Evolutionary conservation across 495 filamentous ascomycete genomes (phyloP), one percentile per base, ranked within the genome.

Genomic region (Penicillium egyptiacum): DNA sequence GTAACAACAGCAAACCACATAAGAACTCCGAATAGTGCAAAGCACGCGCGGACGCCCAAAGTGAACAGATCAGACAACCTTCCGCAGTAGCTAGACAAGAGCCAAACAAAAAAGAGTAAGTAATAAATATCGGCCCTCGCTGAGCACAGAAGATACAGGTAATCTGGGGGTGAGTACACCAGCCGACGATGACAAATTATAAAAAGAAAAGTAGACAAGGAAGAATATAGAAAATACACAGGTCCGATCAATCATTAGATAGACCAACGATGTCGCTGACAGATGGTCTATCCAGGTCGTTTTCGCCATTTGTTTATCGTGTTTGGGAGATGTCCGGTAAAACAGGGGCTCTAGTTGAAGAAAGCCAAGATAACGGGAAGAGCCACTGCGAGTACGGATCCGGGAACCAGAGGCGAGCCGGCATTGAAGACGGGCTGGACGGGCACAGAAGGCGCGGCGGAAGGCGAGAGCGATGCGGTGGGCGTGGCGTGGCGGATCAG

Each of bases 401-500:
- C 63, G 5, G 70, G 69, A 3, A 57, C 31, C 35, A 70, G 57
- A 9, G 66, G 33, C 0, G 65, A 63, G 26, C 63, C 62, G 11
- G 68, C 59, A 23, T 65, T 63, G 57, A 61, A 66, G 19, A 55
- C 55, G 14, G 66, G 64, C 54, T 50, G 22, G 1, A 44, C 28
- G 1, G 49, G 37, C 7, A 0, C 8, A 0, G 35, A 52, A 1
- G 50, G 26, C 14, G 1, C 8, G 3, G 35, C 40, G 16, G 57
- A 50, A 28, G 66, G 58, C 2, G 46, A 58, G 9, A 61, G 14
- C 1, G 59, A 58, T n/a, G 57, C 50, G 19, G 62, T 25, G 22
- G 66, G 58, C 12, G 53, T 64, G 7, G 66, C 53, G 54, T 41
- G 57, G 12, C 44, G 54, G 52, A 68, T 65, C 39, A 67, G 53